These are phyloP conservation scores for Suhomyces atakaporum DNA, from an alignment of 1,139 yeast genomes.

Conservation along the genomic window DNA sequence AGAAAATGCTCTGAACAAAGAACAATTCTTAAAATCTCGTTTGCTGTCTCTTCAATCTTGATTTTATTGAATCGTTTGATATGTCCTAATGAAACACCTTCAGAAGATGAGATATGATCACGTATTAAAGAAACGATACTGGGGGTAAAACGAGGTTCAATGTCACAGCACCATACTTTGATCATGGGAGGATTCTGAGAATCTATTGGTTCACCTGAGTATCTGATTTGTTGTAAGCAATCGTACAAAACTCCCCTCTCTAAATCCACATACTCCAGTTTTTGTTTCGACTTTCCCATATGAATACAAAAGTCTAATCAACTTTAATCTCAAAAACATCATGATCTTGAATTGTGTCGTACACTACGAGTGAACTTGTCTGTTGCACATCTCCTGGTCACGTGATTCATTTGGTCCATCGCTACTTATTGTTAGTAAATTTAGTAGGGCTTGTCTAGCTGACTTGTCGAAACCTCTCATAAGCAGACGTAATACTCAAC, in stretches of 20 bases:
- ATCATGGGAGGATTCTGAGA: slow-evolving; percentile 39
- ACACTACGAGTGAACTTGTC: no score
- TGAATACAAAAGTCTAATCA: neutral
- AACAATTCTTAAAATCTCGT: slow-evolving; percentile 24
- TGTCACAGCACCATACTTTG: slow-evolving; percentile 58
- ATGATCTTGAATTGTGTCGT: no score
- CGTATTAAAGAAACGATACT: slow-evolving; percentile 28
- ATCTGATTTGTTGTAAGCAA: slow-evolving; percentile 50
- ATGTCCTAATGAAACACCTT: slow-evolving; percentile 29
- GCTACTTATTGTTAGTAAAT: no score
- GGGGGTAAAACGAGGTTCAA: slow-evolving; percentile 34
- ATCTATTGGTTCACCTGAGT: slow-evolving; percentile 21
- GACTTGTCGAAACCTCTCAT: no score
- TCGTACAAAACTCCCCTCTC: slow-evolving; percentile 50
- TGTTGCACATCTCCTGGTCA: no score
- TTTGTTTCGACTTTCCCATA: slow-evolving; percentile 7
- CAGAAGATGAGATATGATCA: slow-evolving; percentile 30
- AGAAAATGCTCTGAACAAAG: slow-evolving; percentile 30
- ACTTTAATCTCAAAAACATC: neutral
- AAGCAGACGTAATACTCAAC: no score
- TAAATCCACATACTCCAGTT: slow-evolving; percentile 40
- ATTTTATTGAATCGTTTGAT: slow-evolving; percentile 37
- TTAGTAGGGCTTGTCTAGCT: no score
- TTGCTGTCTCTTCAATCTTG: slow-evolving; percentile 1
- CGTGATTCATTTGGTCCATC: no score